phyloP scores from a whole-genome alignment of 441 rosid species.

The Gossypium aridum region DNA sequence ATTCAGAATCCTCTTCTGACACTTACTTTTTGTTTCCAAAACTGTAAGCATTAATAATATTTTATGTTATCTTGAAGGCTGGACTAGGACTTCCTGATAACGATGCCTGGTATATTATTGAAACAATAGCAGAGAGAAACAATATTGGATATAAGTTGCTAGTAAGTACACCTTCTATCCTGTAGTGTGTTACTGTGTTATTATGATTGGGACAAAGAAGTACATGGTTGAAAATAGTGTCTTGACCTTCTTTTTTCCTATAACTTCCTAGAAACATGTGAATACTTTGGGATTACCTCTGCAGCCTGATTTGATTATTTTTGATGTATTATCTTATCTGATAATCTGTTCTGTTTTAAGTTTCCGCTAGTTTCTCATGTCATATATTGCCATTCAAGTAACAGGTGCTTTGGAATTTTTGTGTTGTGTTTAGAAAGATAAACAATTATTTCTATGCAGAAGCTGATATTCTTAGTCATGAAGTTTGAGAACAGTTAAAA shows the following conservation, averaged over 20 bases:
- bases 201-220: not conserved
- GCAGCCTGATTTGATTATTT: slow-evolving; percentile 3
- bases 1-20: slow-evolving; percentile 4
- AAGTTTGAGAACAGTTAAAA: not conserved
- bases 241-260: not conserved
- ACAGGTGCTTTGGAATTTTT: not conserved
- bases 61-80: slow-evolving; percentile 49
- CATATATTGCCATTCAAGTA: not conserved
- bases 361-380: not conserved
- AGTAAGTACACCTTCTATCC: slow-evolving; percentile 39
- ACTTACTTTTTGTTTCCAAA: not conserved
- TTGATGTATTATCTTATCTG: not conserved
- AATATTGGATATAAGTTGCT: slow-evolving; percentile 76
- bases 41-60: slow-evolving; percentile 9
- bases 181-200: slow-evolving; percentile 19
- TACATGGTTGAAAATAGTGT: slow-evolving; percentile 4
- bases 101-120: slow-evolving; percentile 94
- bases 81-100: slow-evolving; percentile 92
- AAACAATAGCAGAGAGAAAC: slow-evolving; percentile 84
- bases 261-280: not conserved
- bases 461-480: not conserved
- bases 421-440: slow-evolving; percentile 11
- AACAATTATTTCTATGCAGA: not conserved
- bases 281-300: not conserved
- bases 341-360: not conserved